Base-by-base conservation (phyloP, 345 rosid species). In the Bruguiera parviflora region DNA sequence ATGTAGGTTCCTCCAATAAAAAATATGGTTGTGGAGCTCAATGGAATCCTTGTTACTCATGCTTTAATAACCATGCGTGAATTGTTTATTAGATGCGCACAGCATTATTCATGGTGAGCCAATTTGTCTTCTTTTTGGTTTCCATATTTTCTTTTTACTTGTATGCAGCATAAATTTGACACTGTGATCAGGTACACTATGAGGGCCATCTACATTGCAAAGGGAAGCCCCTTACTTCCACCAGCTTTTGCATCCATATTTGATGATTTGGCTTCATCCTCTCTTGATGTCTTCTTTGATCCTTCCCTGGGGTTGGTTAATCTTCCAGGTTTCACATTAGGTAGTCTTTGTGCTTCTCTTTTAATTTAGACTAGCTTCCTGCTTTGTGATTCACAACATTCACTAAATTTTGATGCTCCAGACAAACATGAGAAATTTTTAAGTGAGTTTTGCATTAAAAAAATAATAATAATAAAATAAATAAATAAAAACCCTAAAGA, bases 141-240 rank as follows among this genome's bases (percentile, higher is more conserved):
- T 43, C 19, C 32, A 64, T 61, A 58, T 21, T 67, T 37, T 35
- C 74, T 69, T 16, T 69, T 49, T 53, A n/a, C 3, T 68, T 56
- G 49, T 59, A 25, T 58, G 21, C 58, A 61, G 61, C 63, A 56
- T 71, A 20, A 49, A 61, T 24, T 8, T 28, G 56, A 71, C 73
- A 51, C 66, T 58, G 71, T 62, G 58, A 1, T 76, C 87, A 91
- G 98, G 98, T 91, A 91, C 81, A 82, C 91, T 64, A 85, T 91
- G 97, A 88, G 97, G 80, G 92, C 94, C 65, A 80, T 93, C 78
- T 93, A 88, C 72, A 88, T 91, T 72, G 98, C 98, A 72, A 89
- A 86, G 76, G 97, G 98, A 71, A 93, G 98, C 78, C 85, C 84
- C 49, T 80, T 91, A 55, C 96, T 93, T 67, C 98, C 97, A 4